Percentiles rank a stretch among this genome's conserved stretches.
Evolutionary conservation across 202 grass and related monocot genomes (phyloP).

Genomic region (Dendrocalamus latiflorus): DNA sequence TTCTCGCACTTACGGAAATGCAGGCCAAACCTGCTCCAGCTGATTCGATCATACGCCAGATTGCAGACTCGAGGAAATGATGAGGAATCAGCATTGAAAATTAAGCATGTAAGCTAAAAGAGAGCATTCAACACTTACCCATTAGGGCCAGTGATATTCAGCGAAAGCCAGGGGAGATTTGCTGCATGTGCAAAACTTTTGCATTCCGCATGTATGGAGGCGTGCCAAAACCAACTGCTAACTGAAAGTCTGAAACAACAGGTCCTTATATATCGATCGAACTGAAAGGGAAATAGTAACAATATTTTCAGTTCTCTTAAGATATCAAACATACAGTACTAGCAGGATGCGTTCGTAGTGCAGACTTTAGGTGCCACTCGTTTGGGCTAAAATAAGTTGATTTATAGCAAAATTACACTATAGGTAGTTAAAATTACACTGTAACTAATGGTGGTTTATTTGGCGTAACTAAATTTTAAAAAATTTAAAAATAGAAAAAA

Average conservation of each 20-base stretch:
- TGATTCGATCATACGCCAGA: not conserved
- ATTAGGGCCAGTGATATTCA: not conserved
- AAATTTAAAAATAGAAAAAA: too few relatives aligned
- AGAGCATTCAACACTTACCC: not conserved
- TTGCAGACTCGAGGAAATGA: not conserved
- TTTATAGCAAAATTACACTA: too few relatives aligned
- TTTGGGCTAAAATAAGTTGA: too few relatives aligned
- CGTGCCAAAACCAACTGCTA: not conserved
- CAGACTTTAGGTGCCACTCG: not conserved
- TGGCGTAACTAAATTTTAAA: too few relatives aligned
- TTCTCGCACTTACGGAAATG: not conserved
- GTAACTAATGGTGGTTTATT: too few relatives aligned
- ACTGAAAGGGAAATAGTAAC: not conserved
- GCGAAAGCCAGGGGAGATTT: not conserved
- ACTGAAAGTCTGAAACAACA: not conserved
- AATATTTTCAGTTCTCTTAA: not conserved
- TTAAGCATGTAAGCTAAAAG: not conserved
- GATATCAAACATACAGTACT: not conserved
- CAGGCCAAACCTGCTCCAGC: not conserved
- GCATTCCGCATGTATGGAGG: not conserved
- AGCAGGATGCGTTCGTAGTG: not conserved
- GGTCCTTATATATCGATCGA: not conserved
- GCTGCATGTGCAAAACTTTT: not conserved
- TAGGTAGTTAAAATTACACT: too few relatives aligned
- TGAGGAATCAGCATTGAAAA: not conserved